Evolutionary conservation across 306 rosid genomes (phyloP), one percentile per base, ranked within the genome.

Genomic region (Vigna mungo): DNA sequence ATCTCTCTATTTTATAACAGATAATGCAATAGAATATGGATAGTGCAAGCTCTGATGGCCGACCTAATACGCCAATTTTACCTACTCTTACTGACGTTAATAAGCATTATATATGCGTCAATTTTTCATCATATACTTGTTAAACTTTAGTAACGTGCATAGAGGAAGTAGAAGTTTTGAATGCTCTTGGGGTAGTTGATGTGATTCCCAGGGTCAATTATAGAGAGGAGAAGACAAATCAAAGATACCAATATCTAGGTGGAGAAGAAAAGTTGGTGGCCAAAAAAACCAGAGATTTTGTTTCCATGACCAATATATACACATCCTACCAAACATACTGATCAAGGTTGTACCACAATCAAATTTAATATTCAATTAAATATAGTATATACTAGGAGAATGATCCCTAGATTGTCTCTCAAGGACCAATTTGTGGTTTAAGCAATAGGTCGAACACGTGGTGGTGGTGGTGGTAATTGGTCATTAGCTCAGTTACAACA

Each of bases 21-120:
- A 73, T 77, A 84, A 71, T 53, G 39, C 59, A 72, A 81, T 84
- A 68, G 78, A 84, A 81, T 81, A 81, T 81, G 59, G 63, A 64
- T 63, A 84, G 85, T 79, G 89, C 86, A 70, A 76, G 75, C 5
- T 52, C 44, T 53, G 62, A 83, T 85, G 86, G 88, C 91, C 86
- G 86, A 88, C 91, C 85, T 81, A 86, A 84, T 85, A 81, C 73
- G 78, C 78, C 82, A 78, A 72, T 79, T 86, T 79, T 75, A 88
- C 89, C 92, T 86, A 84, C 88, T 79, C 79, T 76, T 60, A 68
- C 83, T 77, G 79, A 79, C 80, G 81, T 74, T 74, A 18, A 67
- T 61, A 53, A 63, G 55, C 82, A 46, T 58, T 80, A 70, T 58
- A 70, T 47, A 77, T 72, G 51, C 72, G 53, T 81, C 63, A 8